Percentiles rank a stretch among this genome's conserved stretches.
Conservation (phyloP, 495 filamentous ascomycete species). For the Tetracladium setigerum region DNA sequence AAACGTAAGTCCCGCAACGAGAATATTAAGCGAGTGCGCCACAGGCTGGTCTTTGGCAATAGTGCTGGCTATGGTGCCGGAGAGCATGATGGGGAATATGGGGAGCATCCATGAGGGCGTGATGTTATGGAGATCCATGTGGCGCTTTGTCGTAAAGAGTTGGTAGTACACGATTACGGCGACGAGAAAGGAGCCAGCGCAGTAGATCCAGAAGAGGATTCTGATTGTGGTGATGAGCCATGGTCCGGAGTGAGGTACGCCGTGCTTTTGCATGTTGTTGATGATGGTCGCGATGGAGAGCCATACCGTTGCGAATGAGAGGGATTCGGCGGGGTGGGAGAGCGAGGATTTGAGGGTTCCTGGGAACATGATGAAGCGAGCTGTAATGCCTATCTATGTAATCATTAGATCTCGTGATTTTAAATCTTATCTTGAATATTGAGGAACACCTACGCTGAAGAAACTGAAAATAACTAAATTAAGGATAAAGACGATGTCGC, state of each 20-base stretch:
- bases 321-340: conserved; percentile 52
- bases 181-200: conserved; percentile 31
- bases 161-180: conserved; percentile 43
- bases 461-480: conserved; percentile 49
- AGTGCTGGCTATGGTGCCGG: conserved; percentile 39
- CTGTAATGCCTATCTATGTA: conserved; percentile 23
- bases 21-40: conserved; percentile 32
- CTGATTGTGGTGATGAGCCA: conserved; percentile 35
- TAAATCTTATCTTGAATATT: too few species aligned
- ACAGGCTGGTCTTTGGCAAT: conserved; percentile 33
- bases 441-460: neutral
- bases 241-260: conserved; percentile 30
- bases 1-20: conserved; percentile 41
- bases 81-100: conserved; percentile 46
- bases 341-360: conserved; percentile 49
- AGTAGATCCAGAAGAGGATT: conserved; percentile 46
- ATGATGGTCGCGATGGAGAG: conserved; percentile 57
- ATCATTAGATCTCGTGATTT: too few species aligned
- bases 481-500: conserved; percentile 52
- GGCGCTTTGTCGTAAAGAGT: conserved; percentile 32
- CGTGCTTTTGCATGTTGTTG: conserved; percentile 51
- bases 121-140: conserved; percentile 27
- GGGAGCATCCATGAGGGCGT: conserved; percentile 51
- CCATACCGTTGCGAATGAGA: conserved; percentile 61
- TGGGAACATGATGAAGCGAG: conserved; percentile 48